A percentile compares a stretch with the other conserved stretches of the same genome.
These are phyloP conservation scores for Plasmodium berghei DNA, from an alignment of 169 alveolate species.

Conservation along the genomic window DNA sequence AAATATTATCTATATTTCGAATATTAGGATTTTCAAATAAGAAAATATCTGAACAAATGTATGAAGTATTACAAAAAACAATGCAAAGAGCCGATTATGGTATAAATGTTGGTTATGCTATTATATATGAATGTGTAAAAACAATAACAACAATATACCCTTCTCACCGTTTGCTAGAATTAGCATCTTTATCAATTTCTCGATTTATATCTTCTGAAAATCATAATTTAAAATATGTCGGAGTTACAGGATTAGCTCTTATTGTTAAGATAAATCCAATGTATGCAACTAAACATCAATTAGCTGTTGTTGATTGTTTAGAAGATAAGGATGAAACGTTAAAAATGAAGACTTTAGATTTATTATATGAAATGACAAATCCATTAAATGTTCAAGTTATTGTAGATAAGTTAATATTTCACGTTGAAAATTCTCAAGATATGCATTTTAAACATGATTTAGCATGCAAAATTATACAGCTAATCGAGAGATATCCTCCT, in stretches of 20 bases:
- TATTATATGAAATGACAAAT: conserved; percentile 95
- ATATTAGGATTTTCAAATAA: conserved; percentile 91
- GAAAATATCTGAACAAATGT: conserved; percentile 90
- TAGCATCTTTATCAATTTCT: conserved; percentile 87
- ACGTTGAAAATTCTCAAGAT: conserved; percentile 63
- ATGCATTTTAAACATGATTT: conserved; percentile 73
- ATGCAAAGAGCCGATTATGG: conserved; percentile 91
- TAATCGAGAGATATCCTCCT: conserved; percentile 73
- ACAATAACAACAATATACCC: conserved; percentile 93
- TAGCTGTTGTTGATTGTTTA: conserved; percentile 93
- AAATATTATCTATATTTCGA: conserved; percentile 87
- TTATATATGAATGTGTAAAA: conserved; percentile 94
- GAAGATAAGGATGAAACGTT: conserved; percentile 96
- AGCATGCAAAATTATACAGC: conserved; percentile 67
- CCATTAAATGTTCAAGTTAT: conserved; percentile 93
- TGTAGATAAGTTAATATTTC: conserved; percentile 90
- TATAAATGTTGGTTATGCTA: conserved; percentile 93
- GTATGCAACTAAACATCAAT: conserved; percentile 92
- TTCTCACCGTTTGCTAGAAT: conserved; percentile 87
- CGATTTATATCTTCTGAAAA: conserved; percentile 91
- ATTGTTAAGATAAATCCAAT: conserved; percentile 92
- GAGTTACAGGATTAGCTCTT: conserved; percentile 91
- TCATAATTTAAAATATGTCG: conserved; percentile 93
- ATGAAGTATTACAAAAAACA: conserved; percentile 90
- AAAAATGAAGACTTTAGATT: conserved; percentile 92